Conservation (phyloP, 208 protist genomes). For the Lotmaria passim region DNA sequence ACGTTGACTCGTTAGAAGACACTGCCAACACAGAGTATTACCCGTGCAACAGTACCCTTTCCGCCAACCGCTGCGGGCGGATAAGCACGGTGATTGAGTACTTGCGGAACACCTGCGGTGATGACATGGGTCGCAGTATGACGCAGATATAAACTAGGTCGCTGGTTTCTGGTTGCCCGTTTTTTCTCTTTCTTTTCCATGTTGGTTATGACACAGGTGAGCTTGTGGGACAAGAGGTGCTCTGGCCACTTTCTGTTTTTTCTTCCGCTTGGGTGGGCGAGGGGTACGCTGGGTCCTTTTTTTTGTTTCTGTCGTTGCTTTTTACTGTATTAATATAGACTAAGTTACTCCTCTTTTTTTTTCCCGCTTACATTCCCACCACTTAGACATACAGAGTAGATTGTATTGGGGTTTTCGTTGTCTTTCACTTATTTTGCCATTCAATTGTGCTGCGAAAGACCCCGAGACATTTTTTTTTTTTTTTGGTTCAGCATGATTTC, state of each 20-base stretch:
- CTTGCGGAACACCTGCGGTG: conserved; percentile 62
- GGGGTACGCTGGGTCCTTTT: neutral
- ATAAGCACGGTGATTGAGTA: conserved; percentile 72
- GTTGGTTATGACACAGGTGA: too few species aligned
- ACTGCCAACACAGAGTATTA: conserved; percentile 57
- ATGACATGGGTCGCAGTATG: conserved; percentile 34
- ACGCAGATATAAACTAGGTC: conserved; percentile 15
- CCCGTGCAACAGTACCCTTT: conserved; percentile 55
- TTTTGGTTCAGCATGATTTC: too few species aligned
- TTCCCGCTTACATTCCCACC: neutral
- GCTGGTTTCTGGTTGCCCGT: neutral
- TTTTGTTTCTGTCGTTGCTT: conserved; percentile 4
- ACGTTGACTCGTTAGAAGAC: conserved; percentile 84
- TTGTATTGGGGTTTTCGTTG: conserved; percentile 2
- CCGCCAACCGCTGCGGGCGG: conserved; percentile 59
- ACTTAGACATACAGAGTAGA: neutral
- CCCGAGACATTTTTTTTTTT: neutral
- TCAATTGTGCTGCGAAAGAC: too few species aligned
- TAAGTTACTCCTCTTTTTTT: neutral
- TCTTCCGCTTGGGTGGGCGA: too few species aligned
- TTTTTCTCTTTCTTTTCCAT: neutral
- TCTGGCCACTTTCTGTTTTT: too few species aligned
- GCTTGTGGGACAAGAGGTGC: too few species aligned
- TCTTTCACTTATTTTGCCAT: neutral
- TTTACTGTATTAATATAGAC: neutral